These are phyloP conservation scores for Kickxella alabastrina DNA, from an alignment of 192 early-diverging fungal species.

Conservation along the genomic window DNA sequence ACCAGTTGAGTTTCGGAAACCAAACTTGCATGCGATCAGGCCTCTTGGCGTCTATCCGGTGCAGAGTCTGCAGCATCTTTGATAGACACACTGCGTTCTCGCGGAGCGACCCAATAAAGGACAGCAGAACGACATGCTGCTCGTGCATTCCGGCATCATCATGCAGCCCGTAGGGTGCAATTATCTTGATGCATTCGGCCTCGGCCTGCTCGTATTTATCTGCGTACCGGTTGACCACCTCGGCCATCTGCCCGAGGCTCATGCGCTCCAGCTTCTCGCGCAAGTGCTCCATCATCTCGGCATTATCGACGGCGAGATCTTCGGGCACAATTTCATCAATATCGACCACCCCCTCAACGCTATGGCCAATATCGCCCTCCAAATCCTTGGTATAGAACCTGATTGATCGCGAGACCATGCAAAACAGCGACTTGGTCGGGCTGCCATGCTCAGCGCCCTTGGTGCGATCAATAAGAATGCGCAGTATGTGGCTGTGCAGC, in stretches of 20 bases:
- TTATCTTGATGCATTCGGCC: slow-evolving; percentile 15
- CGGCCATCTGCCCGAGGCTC: slow-evolving; percentile 22
- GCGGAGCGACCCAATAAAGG: slow-evolving; percentile 36
- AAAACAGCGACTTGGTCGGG: slow-evolving; percentile 25
- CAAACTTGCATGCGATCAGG: slow-evolving; percentile 22
- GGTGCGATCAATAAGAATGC: slow-evolving; percentile 15
- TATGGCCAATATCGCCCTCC: background rate
- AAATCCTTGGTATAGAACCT: background rate
- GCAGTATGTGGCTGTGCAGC: slow-evolving; percentile 19
- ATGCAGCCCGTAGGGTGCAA: slow-evolving; percentile 15
- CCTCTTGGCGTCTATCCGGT: slow-evolving; percentile 12
- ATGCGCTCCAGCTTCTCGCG: slow-evolving; percentile 7
- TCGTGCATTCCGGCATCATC: slow-evolving; percentile 16
- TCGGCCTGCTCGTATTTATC: slow-evolving; percentile 21
- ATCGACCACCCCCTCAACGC: background rate
- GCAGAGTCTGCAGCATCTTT: slow-evolving; percentile 16
- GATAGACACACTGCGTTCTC: slow-evolving; percentile 32
- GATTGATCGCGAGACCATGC: slow-evolving; percentile 13
- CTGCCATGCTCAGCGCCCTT: slow-evolving; percentile 16
- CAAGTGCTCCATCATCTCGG: background rate
- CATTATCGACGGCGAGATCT: background rate
- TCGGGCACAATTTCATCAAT: background rate
- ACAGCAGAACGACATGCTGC: slow-evolving; percentile 25
- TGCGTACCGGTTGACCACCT: slow-evolving; percentile 14
- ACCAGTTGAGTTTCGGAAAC: slow-evolving; percentile 33